Evolutionary conservation across 345 rosid genomes (phyloP).

Genomic region (Viola odorata): DNA sequence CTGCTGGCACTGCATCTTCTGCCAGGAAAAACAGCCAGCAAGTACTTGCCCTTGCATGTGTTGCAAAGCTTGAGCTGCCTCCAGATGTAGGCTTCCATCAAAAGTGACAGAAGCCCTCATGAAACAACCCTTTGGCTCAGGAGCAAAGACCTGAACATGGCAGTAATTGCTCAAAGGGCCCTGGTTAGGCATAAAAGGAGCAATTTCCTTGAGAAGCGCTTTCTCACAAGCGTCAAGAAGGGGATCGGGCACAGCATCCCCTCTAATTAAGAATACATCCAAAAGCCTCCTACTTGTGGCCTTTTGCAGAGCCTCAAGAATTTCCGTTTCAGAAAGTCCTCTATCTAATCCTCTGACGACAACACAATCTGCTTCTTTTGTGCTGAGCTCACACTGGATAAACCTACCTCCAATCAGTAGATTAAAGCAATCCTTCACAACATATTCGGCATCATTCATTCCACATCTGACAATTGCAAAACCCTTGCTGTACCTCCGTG

Average conservation of each 20-base stretch:
- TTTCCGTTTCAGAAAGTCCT: slow-evolving; percentile 57
- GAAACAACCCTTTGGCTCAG: slow-evolving; percentile 38
- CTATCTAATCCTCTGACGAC: slow-evolving; percentile 49
- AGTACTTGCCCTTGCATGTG: slow-evolving; percentile 60
- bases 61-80: slow-evolving; percentile 91
- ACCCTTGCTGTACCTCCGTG: slow-evolving; percentile 60
- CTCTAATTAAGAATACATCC: slow-evolving; percentile 51
- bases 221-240: slow-evolving; percentile 48
- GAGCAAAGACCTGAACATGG: slow-evolving; percentile 52
- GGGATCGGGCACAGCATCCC: slow-evolving; percentile 40
- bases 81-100: slow-evolving; percentile 80
- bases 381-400: slow-evolving; percentile 36
- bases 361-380: slow-evolving; percentile 27
- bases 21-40: slow-evolving; percentile 72
- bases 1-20: slow-evolving; percentile 68
- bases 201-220: slow-evolving; percentile 27
- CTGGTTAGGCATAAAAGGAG: slow-evolving; percentile 41
- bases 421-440: slow-evolving; percentile 36
- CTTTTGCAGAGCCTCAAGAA: slow-evolving; percentile 43
- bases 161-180: slow-evolving; percentile 42
- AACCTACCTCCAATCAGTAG: slow-evolving; percentile 43
- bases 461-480: slow-evolving; percentile 47
- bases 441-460: slow-evolving; percentile 31
- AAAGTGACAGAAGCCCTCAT: slow-evolving; percentile 57
- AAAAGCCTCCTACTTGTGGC: slow-evolving; percentile 46